Evolutionary conservation across 805 yeast species (phyloP).

Genomic region (Lipomyces yamanashiensis): DNA sequence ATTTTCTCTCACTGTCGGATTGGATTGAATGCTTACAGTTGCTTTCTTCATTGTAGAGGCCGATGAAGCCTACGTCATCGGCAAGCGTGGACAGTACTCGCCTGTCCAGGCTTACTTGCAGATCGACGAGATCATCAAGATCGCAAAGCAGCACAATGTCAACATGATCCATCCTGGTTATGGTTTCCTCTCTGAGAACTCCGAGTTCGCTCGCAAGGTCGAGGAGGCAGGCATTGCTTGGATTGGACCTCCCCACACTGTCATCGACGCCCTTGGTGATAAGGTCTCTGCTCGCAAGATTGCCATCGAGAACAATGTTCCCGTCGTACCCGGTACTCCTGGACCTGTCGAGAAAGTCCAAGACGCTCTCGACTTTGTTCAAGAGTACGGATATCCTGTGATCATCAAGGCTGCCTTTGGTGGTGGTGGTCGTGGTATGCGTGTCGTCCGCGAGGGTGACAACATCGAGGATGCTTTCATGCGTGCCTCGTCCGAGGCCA

Average conservation of each 20-base stretch:
- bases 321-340: constrained; percentile 96
- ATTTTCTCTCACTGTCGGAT: neutral
- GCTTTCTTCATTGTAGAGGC: constrained; percentile 42
- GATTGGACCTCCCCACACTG: constrained; percentile 89
- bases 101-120: constrained; percentile 97
- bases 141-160: constrained; percentile 77
- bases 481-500: constrained; percentile 94
- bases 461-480: constrained; percentile 86
- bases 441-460: constrained; percentile 97
- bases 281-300: constrained; percentile 91
- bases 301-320: constrained; percentile 81
- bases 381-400: constrained; percentile 88
- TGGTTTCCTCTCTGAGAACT: constrained; percentile 87
- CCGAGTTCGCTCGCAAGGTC: constrained; percentile 91
- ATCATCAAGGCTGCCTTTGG: constrained; percentile 99
- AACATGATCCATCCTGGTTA: constrained; percentile 93
- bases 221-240: constrained; percentile 89
- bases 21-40: neutral
- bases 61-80: constrained; percentile 71
- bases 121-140: constrained; percentile 89
- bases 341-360: constrained; percentile 86
- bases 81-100: constrained; percentile 82
- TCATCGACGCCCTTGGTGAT: constrained; percentile 95
- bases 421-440: constrained; percentile 99
- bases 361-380: constrained; percentile 81